Base-by-base conservation (phyloP, 345 rosid genomes). In the Laguncularia racemosa region DNA sequence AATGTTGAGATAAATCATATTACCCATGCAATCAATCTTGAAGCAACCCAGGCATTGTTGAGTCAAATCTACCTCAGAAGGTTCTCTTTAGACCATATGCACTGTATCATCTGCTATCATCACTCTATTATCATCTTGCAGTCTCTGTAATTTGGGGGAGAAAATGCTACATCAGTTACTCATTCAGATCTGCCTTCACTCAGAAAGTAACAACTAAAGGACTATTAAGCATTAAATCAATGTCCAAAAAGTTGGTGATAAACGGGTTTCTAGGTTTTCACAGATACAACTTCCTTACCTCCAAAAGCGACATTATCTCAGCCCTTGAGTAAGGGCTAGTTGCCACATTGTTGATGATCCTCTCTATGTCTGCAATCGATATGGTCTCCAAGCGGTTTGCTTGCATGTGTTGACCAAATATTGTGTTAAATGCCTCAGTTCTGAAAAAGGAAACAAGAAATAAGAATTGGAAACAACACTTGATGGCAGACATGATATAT, bases 101-200 rank as follows among this genome's bases (percentile, higher is more conserved):
- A 87, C 95, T 59, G 58, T 75, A 14, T 78, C 97, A 16, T 79
- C 89, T 44, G 77, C 84, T 56, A 93, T 81, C 97, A 89, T 89
- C 76, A 93, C 82, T 73, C 79, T 84, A 73, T 93, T 93, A 68
- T 87, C 95, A 57, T 85, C 90, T 70, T 93, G 92, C 64, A 93
- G 76, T 78, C 77, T 90, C 99, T 93, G 87, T 57, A 69, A 53
- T 69, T 62, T 18, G 23, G n/a, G n/a, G n/a, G n/a, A n/a, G n/a
- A 15, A 3, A 18, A 46, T 2, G 40, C 40, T 4, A 33, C 40
- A 33, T 33, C 40, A 33, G 40, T 33, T 33, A 33, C 1, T 33
- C 9, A 7, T 33, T 33, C 40, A 33, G 40, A 33, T 33, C 40
- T 33, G 18, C 17, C 14, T 11, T 66, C 52, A 15, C 49, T 48